Evolutionary conservation across 2,329 filamentous ascomycete species (phyloP).

Genomic region (Nemania diffusa): DNA sequence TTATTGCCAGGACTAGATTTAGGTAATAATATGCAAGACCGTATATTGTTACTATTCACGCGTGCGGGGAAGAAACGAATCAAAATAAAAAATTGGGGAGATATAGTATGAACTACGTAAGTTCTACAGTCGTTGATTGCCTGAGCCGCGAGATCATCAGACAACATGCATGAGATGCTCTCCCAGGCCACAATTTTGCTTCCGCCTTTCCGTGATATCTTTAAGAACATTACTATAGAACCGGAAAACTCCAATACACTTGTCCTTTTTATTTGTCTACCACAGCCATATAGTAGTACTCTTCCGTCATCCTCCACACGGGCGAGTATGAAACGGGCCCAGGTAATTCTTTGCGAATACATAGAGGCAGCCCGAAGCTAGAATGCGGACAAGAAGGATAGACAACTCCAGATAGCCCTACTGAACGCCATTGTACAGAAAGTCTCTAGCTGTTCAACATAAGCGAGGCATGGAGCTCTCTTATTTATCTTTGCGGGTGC

Average conservation of each 20-base stretch:
- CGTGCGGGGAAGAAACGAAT: background rate
- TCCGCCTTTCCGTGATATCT: background rate
- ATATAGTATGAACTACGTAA: background rate
- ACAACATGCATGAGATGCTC: constrained; percentile 12
- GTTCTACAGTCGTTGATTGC: background rate
- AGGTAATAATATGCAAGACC: background rate
- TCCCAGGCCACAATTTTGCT: background rate
- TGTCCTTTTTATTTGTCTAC: background rate
- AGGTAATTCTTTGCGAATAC: background rate
- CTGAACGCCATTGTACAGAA: background rate
- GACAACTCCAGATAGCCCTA: constrained; percentile 10
- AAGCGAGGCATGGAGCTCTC: background rate
- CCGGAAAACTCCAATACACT: constrained; percentile 1
- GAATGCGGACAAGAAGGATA: constrained; percentile 11
- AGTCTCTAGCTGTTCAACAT: background rate
- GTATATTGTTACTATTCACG: background rate
- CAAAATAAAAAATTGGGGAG: background rate
- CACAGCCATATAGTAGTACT: background rate
- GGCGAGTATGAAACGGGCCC: background rate
- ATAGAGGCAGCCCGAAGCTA: background rate
- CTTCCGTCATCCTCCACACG: background rate
- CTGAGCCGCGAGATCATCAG: constrained; percentile 4
- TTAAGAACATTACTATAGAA: constrained; percentile 1
- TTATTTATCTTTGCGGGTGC: constrained; percentile 69
- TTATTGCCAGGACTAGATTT: background rate